Evolutionary conservation across 1,284 basidiomycete species (phyloP), one percentile per base, ranked within the genome.

Genomic region (Abortiporus biennis): DNA sequence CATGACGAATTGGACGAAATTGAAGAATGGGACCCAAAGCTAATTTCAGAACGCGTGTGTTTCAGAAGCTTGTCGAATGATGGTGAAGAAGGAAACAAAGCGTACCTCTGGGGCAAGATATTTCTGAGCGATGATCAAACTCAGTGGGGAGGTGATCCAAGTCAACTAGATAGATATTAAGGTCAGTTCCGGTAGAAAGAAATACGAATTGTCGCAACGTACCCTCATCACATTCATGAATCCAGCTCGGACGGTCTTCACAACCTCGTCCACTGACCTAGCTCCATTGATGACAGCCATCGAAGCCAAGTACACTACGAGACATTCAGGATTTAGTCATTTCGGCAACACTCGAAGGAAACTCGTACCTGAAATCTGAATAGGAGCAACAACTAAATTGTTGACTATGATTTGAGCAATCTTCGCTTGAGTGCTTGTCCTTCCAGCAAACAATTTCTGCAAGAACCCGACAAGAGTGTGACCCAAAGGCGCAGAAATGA

Each of bases 241-340:
- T 23, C 85, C 84, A 25, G 67, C 74, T 59, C 79, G 83, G 43
- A 93, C 76, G 0, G 86, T 85, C 52, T 74, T 77, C 38, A 76
- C 54, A 42, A 93, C 69, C 27, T 85, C 81, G 29, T 80, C 73
- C 6, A 74, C 51, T 2, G 80, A 77, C 52, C 74, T 77, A 11
- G 86, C 87, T 32, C 92, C 92, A 52, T 85, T 86, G 52, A 95
- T 91, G 38, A 92, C 64, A 4, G 90, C 87, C 80, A 92, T 86
- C 36, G 79, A 88, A 0, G 80, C 68, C 38, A 93, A 70, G 61
- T 82, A 77, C 20, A 72, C 71, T 71, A 46, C 30, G 27, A 36
- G 13, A 16, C 24, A 16, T 19, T 29, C 15, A 20, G 33, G 16
- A 22, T 51, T 41, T 24, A 34, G 19, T 6, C 23, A n/a, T 32